These are phyloP conservation scores for Ambrosiella cleistominuta DNA, from an alignment of 2,329 filamentous ascomycete species.

Conservation along the genomic window DNA sequence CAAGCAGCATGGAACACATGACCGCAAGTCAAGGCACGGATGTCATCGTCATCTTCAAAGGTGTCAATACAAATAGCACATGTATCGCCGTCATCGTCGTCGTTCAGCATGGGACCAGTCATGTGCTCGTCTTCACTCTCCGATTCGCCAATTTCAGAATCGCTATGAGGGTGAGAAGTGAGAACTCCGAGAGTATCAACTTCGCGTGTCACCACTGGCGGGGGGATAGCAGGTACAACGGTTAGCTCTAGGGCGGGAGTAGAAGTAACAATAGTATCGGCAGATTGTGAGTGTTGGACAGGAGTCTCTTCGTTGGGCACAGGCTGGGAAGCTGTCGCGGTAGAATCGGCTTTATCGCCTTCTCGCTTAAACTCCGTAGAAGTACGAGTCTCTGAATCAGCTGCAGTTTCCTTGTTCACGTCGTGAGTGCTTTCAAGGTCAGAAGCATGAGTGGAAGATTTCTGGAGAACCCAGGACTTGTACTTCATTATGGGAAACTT, in stretches of 20 bases:
- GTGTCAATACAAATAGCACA: conserved; percentile 94
- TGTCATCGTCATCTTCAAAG: conserved; percentile 87
- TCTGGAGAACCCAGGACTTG: conserved; percentile 65
- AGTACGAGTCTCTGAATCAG: neutral
- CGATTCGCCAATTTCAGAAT: conserved; percentile 17
- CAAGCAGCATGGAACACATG: conserved; percentile 95
- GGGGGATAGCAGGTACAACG: conserved; percentile 1
- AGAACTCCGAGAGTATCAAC: neutral
- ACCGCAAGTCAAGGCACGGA: conserved; percentile 86
- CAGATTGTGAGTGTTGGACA: too few relatives aligned
- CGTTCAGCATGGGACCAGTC: conserved; percentile 62
- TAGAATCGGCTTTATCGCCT: neutral
- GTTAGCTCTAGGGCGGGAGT: neutral
- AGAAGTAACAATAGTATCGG: neutral
- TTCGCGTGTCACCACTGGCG: conserved; percentile 6
- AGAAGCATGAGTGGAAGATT: conserved; percentile 17
- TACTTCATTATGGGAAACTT: conserved; percentile 94
- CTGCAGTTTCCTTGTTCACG: too few relatives aligned
- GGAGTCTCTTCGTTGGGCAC: too few relatives aligned
- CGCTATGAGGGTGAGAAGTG: neutral
- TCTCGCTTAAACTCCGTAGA: neutral
- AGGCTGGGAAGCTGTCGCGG: neutral
- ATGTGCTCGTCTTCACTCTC: conserved; percentile 56
- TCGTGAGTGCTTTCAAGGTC: neutral
- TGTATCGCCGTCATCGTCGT: conserved; percentile 61